These are phyloP conservation scores for Fusarium dlaminii DNA, from an alignment of 2,329 filamentous ascomycete species.

Conservation along the genomic window DNA sequence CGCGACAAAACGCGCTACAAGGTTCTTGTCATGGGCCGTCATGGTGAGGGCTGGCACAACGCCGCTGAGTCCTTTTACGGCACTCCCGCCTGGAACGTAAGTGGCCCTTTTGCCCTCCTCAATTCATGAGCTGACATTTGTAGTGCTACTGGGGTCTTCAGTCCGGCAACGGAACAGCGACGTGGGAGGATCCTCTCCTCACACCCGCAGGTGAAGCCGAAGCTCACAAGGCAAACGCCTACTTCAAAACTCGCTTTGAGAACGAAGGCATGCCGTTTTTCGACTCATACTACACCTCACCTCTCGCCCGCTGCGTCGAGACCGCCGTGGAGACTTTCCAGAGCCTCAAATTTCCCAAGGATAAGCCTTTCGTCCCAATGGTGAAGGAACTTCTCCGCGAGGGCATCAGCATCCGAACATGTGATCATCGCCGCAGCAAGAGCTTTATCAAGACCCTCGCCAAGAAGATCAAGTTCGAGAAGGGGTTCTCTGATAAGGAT, in stretches of 20 bases:
- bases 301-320: slow-evolving; percentile 68
- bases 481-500: slow-evolving; percentile 67
- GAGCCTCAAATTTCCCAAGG: slow-evolving; percentile 60
- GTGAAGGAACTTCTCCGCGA: slow-evolving; percentile 75
- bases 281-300: slow-evolving; percentile 71
- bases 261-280: slow-evolving; percentile 67
- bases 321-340: slow-evolving; percentile 71
- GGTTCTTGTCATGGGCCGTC: slow-evolving; percentile 73
- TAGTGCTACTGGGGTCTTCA: slow-evolving; percentile 72
- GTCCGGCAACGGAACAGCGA: slow-evolving; percentile 69
- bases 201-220: slow-evolving; percentile 66
- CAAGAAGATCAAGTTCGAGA: slow-evolving; percentile 66
- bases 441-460: slow-evolving; percentile 62
- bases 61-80: slow-evolving; percentile 73
- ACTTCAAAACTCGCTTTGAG: slow-evolving; percentile 65
- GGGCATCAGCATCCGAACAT: slow-evolving; percentile 73
- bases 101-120: slow-evolving; percentile 16
- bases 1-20: slow-evolving; percentile 65
- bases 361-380: slow-evolving; percentile 63
- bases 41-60: slow-evolving; percentile 74
- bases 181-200: slow-evolving; percentile 72
- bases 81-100: slow-evolving; percentile 73
- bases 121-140: neutral
- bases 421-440: slow-evolving; percentile 68
- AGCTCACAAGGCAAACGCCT: slow-evolving; percentile 65